These are phyloP conservation scores for Naganishia sp. DNA, from an alignment of 1,284 basidiomycete species.

Conservation along the genomic window DNA sequence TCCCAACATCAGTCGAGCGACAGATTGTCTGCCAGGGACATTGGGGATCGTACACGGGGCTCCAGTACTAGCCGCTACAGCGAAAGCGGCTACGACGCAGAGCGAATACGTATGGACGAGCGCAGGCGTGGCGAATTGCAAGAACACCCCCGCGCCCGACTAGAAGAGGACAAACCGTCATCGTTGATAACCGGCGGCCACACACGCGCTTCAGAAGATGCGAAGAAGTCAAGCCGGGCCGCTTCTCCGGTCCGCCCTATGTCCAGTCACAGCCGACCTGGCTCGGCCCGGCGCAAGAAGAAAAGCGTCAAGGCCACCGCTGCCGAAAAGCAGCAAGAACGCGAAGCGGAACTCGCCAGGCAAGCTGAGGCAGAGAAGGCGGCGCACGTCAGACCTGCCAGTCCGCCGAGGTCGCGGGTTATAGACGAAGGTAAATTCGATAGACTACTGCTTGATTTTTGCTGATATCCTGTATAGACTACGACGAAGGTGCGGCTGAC, in stretches of 20 bases:
- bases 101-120: constrained; percentile 12
- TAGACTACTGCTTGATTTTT: background rate
- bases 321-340: background rate
- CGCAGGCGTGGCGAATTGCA: constrained; percentile 1
- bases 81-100: constrained; percentile 17
- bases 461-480: constrained; percentile 40
- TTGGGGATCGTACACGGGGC: constrained; percentile 1
- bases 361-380: background rate
- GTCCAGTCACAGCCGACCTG: constrained; percentile 29
- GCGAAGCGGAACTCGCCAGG: no score
- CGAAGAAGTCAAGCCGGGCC: constrained; percentile 8
- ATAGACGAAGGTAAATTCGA: constrained; percentile 50
- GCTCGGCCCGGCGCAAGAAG: constrained; percentile 29
- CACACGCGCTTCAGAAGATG: constrained; percentile 14
- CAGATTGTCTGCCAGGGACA: background rate
- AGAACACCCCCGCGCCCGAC: constrained; percentile 16
- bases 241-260: constrained; percentile 29
- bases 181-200: background rate
- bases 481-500: constrained; percentile 53
- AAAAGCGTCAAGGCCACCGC: constrained; percentile 5
- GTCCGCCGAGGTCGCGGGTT: constrained; percentile 35
- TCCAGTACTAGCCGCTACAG: constrained; percentile 9
- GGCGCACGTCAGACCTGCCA: constrained; percentile 5
- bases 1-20: background rate
- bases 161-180: constrained; percentile 20